Percentiles rank a stretch among this genome's conserved stretches.
phyloP scores from a whole-genome alignment of 441 rosid genomes.

The Eutrema salsugineum region DNA sequence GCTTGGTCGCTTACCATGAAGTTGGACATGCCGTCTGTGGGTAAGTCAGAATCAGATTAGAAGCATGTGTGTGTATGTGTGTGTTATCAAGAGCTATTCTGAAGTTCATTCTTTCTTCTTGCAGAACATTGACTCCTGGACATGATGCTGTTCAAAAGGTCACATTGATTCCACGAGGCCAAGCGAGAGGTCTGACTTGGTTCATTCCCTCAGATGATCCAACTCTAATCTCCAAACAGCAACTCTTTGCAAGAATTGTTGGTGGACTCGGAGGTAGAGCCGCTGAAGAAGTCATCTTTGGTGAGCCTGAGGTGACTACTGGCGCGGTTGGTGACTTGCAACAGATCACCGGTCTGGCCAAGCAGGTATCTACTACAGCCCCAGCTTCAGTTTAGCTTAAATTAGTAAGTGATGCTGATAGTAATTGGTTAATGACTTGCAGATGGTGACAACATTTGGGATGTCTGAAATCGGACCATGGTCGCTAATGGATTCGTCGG shows the following conservation, averaged over 20 bases:
- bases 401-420: neutral
- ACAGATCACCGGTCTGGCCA: constrained; percentile 90
- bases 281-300: constrained; percentile 92
- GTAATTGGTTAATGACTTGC: constrained; percentile 8
- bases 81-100: neutral
- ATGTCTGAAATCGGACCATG: constrained; percentile 99
- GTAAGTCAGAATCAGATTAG: constrained; percentile 43
- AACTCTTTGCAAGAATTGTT: constrained; percentile 91
- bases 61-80: neutral
- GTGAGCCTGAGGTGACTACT: constrained; percentile 92
- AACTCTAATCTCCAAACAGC: constrained; percentile 89
- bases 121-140: constrained; percentile 93
- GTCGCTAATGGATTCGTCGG: constrained; percentile 84
- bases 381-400: neutral
- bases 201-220: constrained; percentile 97
- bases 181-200: constrained; percentile 96
- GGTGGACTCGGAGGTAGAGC: constrained; percentile 98
- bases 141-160: constrained; percentile 95
- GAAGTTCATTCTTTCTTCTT: neutral
- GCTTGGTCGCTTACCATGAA: constrained; percentile 96
- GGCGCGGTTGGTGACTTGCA: constrained; percentile 98
- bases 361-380: constrained; percentile 50
- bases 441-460: constrained; percentile 96
- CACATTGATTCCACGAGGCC: constrained; percentile 87
- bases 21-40: constrained; percentile 95